A percentile compares a stretch with the other conserved stretches of the same genome.
Evolutionary conservation across 2,329 filamentous ascomycete species (phyloP).

Genomic region (Cyclaneusma minus): DNA sequence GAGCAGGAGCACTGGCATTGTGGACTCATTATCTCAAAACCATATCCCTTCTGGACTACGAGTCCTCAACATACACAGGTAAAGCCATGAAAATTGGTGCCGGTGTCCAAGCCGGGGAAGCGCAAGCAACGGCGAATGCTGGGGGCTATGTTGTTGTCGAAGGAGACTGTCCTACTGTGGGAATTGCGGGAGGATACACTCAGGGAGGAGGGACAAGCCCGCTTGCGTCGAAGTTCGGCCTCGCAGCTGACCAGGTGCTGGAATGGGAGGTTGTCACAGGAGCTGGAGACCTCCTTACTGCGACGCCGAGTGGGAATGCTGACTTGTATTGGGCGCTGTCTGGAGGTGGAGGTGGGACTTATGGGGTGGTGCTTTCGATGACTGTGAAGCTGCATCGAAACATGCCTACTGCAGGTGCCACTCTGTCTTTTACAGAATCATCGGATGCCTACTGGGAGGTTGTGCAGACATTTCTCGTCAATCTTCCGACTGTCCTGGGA

Average conservation of each 20-base stretch:
- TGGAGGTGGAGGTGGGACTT: slow-evolving; percentile 44
- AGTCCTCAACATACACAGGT: slow-evolving; percentile 27
- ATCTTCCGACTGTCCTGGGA: slow-evolving; percentile 30
- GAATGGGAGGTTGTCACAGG: slow-evolving; percentile 39
- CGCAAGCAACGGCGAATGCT: slow-evolving; percentile 23
- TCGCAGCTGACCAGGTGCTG: slow-evolving; percentile 43
- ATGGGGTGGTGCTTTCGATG: slow-evolving; percentile 38
- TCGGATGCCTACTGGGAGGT: slow-evolving; percentile 31
- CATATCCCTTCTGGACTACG: slow-evolving; percentile 24
- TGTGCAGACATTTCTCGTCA: slow-evolving; percentile 27
- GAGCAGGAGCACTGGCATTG: slow-evolving; percentile 38
- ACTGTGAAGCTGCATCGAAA: slow-evolving; percentile 34
- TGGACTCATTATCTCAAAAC: slow-evolving; percentile 41
- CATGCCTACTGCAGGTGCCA: slow-evolving; percentile 25
- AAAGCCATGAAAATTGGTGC: slow-evolving; percentile 36
- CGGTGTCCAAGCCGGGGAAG: slow-evolving; percentile 33
- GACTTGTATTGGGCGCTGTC: slow-evolving; percentile 50
- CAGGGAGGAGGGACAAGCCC: slow-evolving; percentile 44
- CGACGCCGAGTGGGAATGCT: slow-evolving; percentile 27
- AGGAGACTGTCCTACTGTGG: slow-evolving; percentile 40
- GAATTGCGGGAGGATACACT: slow-evolving; percentile 40
- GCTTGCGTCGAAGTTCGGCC: slow-evolving; percentile 36
- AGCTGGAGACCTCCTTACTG: slow-evolving; percentile 29
- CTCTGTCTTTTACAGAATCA: slow-evolving; percentile 24
- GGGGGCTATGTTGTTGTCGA: slow-evolving; percentile 29